A percentile compares a stretch with the other conserved stretches of the same genome.
Conservation (phyloP, 345 rosid genomes). For the Murraya paniculata region DNA sequence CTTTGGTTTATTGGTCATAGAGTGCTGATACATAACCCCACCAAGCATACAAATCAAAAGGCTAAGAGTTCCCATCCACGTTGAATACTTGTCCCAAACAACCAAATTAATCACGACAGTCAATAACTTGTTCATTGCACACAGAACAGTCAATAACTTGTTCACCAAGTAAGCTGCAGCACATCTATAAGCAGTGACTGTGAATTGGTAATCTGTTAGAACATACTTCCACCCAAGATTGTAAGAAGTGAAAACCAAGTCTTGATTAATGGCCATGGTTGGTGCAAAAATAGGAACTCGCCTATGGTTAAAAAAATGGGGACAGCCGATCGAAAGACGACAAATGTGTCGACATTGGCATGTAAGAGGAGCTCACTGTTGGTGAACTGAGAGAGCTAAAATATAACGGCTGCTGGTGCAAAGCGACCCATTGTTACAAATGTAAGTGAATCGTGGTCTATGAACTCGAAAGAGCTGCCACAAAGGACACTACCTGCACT, state of each 20-base stretch:
- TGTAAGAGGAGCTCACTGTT: constrained; percentile 95
- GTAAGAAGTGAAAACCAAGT: constrained; percentile 81
- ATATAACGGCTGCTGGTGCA: constrained; percentile 86
- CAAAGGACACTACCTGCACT: constrained; percentile 77
- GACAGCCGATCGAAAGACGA: constrained; percentile 85
- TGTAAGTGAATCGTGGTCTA: constrained; percentile 69
- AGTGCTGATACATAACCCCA: constrained; percentile 88
- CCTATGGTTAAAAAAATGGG: constrained; percentile 90
- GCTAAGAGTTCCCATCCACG: constrained; percentile 69
- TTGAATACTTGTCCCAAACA: constrained; percentile 93
- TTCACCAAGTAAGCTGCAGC: constrained; percentile 80
- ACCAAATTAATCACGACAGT: constrained; percentile 75
- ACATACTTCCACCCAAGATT: constrained; percentile 91
- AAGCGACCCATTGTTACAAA: constrained; percentile 86
- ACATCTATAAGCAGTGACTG: constrained; percentile 80
- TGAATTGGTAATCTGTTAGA: constrained; percentile 86
- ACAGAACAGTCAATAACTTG: constrained; percentile 96
- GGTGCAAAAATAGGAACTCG: constrained; percentile 69
- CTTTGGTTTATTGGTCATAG: constrained; percentile 66
- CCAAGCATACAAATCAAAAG: constrained; percentile 86
- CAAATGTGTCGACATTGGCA: constrained; percentile 96
- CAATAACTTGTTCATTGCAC: constrained; percentile 84
- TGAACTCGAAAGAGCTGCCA: constrained; percentile 49
- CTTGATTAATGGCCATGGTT: constrained; percentile 80
- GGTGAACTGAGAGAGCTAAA: constrained; percentile 85